Evolutionary conservation across 176 grass and related monocot genomes (phyloP), one percentile per base, ranked within the genome.

Genomic region (Pontederia paniculata): DNA sequence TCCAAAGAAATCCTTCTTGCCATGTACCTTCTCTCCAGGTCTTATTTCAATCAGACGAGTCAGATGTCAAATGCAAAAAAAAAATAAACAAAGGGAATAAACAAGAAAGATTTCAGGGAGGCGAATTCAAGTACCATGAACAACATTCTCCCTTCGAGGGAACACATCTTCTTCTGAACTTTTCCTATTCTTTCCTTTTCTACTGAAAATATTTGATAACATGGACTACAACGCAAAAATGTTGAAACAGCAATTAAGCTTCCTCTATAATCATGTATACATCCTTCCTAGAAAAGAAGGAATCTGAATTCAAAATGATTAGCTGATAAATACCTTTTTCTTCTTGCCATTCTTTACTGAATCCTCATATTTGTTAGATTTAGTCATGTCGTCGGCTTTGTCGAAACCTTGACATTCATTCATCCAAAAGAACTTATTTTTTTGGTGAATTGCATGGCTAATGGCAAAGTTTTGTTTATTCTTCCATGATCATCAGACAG

Each of bases 291-390:
- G 15, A 59, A 22, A 48, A 23, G 11, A 42, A 37, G 49, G 80
- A 52, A 67, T 0, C 16, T 28, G 8, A 45, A 17, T 9, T 42
- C 0, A 8, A 44, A 49, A 17, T 20, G 10, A 51, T 17, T 43
- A 19, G 12, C 15, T 8, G 14, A 9, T 15, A 28, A 25, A 23
- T 19, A 83, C 85, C 81, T 81, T 97, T 71, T 97, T 90, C 74
- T 90, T 97, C 54, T 84, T 97, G 58, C 79, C 86, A 77, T 88
- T 77, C 77, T 82, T 97, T 74, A 65, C 17, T 65, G 82, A 86
- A 50, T 90, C 83, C 42, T 78, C 80, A 23, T 63, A 71, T 15
- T 58, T 74, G 21, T 66, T 69, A 4, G 86, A 79, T 74, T 97
- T 97, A 2, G 93, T 88, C 55, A 97, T 88, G 65, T 88, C 86